A percentile compares a stretch with the other conserved stretches of the same genome.
phyloP scores from a whole-genome alignment of 1,284 basidiomycete species.

The Earliella scabrosa region DNA sequence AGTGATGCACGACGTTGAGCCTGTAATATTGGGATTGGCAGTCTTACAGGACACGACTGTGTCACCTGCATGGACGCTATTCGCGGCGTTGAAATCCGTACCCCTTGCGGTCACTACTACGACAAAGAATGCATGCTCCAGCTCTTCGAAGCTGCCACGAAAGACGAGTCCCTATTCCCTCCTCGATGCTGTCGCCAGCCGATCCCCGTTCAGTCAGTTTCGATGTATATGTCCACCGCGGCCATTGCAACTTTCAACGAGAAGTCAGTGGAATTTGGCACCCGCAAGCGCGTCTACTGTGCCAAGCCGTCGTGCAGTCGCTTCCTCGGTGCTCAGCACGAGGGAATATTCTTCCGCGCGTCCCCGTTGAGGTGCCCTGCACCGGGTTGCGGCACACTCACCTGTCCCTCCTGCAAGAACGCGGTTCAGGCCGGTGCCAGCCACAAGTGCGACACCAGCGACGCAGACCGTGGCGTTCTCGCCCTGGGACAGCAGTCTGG shows the following conservation, averaged over 20 bases:
- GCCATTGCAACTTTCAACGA: slow-evolving; percentile 27
- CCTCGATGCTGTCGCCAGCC: slow-evolving; percentile 43
- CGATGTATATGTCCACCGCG: slow-evolving; percentile 25
- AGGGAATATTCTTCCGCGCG: slow-evolving; percentile 1
- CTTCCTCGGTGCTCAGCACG: slow-evolving; percentile 38
- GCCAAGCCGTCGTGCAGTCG: slow-evolving; percentile 36
- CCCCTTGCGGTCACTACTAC: slow-evolving; percentile 39
- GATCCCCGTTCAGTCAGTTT: slow-evolving; percentile 35
- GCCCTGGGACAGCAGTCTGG: slow-evolving; percentile 37
- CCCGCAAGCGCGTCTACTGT: slow-evolving; percentile 42
- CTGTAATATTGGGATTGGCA: not conserved
- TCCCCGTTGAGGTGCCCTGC: slow-evolving; percentile 17
- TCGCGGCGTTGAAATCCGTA: slow-evolving; percentile 23
- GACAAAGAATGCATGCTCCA: slow-evolving; percentile 35
- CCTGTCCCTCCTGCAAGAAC: slow-evolving; percentile 30
- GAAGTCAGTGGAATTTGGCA: slow-evolving; percentile 35
- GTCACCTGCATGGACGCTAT: slow-evolving; percentile 27
- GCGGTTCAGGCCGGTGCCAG: slow-evolving; percentile 8
- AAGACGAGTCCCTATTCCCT: slow-evolving; percentile 42
- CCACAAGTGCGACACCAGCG: slow-evolving; percentile 25
- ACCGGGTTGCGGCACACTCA: slow-evolving; percentile 24
- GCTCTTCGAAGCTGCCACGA: slow-evolving; percentile 36
- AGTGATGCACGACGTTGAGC: too few relatives aligned
- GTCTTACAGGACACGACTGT: slow-evolving; percentile 23
- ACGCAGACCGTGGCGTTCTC: slow-evolving; percentile 31